These are phyloP conservation scores for Fraxinus americana DNA, from an alignment of 257 asterid species.

Conservation along the genomic window DNA sequence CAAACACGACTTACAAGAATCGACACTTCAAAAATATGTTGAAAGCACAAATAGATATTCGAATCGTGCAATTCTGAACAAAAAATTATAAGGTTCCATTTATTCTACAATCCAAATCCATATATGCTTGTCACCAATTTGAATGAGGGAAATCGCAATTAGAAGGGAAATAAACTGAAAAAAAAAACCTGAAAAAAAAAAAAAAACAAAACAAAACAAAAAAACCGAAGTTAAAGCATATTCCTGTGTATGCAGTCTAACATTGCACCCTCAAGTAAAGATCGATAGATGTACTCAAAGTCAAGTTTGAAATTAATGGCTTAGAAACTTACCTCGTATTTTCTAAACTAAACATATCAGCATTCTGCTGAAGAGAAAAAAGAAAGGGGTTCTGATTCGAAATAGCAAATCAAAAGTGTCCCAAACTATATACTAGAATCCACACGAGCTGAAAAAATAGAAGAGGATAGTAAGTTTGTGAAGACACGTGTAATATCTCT, in stretches of 20 bases:
- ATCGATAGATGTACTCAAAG: slow-evolving; percentile 18
- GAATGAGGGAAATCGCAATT: neutral
- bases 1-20: too few species aligned
- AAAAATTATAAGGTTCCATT: neutral
- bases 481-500: neutral
- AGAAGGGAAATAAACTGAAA: neutral
- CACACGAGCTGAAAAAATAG: slow-evolving; percentile 67
- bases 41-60: too few species aligned
- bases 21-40: too few species aligned
- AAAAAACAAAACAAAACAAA: too few species aligned
- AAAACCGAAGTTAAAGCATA: too few species aligned
- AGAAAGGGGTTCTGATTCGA: slow-evolving; percentile 12
- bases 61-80: too few species aligned
- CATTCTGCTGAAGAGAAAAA: slow-evolving; percentile 11
- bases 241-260: slow-evolving; percentile 19
- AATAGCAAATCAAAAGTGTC: slow-evolving; percentile 65
- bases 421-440: slow-evolving; percentile 94
- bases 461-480: slow-evolving; percentile 9
- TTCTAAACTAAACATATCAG: slow-evolving; percentile 9
- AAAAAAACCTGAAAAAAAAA: too few species aligned
- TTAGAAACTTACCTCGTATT: slow-evolving; percentile 13
- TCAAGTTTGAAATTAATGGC: slow-evolving; percentile 11
- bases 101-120: neutral
- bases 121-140: neutral
- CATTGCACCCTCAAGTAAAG: slow-evolving; percentile 36